A percentile compares a stretch with the other conserved stretches of the same genome.
These are phyloP conservation scores for Kockiozyma suomiensis DNA, from an alignment of 805 yeast genomes.

Conservation along the genomic window DNA sequence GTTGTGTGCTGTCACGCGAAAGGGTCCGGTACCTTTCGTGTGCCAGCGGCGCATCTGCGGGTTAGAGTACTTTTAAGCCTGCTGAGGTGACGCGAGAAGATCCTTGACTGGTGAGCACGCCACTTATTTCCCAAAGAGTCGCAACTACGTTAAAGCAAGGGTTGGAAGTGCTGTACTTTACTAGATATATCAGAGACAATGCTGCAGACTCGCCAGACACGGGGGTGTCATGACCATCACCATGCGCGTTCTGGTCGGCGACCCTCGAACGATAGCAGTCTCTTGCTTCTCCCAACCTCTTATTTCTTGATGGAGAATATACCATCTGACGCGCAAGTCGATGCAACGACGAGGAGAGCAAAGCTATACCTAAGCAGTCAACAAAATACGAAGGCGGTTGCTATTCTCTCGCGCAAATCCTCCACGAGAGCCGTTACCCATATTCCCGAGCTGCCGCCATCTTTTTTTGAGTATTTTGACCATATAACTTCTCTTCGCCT, in stretches of 20 bases:
- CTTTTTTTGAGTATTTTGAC: conserved; percentile 27
- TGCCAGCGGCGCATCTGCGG: not conserved
- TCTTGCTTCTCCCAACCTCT: conserved; percentile 11
- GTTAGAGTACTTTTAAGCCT: not conserved
- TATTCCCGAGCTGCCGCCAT: conserved; percentile 24
- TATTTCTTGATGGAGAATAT: conserved; percentile 1
- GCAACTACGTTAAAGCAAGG: not conserved
- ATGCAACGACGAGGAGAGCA: conserved; percentile 2
- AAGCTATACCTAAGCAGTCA: conserved; percentile 19
- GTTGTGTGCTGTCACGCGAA: too few species aligned
- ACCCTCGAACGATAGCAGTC: conserved; percentile 7
- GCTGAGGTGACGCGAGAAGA: not conserved
- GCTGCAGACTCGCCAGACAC: conserved; percentile 16
- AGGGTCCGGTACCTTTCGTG: too few species aligned
- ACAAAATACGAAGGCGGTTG: conserved; percentile 9
- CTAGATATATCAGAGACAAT: not conserved
- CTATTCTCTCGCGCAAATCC: conserved; percentile 22
- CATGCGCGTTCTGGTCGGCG: conserved; percentile 17
- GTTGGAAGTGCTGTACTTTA: too few species aligned
- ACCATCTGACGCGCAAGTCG: not conserved
- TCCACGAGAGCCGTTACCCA: conserved; percentile 15
- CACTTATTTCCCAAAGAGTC: too few species aligned
- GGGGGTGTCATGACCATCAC: conserved; percentile 11
- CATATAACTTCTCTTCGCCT: conserved; percentile 21
- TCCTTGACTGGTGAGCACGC: not conserved